Conservation (phyloP, 495 filamentous ascomycete species). For the Schizothecium vesticola region DNA sequence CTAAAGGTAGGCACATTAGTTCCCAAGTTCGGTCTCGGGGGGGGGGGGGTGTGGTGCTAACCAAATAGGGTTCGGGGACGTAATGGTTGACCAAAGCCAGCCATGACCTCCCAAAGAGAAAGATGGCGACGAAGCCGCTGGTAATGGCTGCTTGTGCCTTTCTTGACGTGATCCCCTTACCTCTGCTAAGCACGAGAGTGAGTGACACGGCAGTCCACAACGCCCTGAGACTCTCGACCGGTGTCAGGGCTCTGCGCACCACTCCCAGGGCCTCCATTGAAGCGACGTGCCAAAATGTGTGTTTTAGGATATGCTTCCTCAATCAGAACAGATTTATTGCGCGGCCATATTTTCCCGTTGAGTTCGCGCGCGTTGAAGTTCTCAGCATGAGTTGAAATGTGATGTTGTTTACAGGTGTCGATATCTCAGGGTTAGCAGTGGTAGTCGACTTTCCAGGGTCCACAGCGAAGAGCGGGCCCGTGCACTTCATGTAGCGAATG, state of each 20-base stretch:
- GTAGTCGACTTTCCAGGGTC: neutral
- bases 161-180: neutral
- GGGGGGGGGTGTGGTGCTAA: constrained; percentile 26
- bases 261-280: neutral
- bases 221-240: neutral
- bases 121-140: constrained; percentile 14
- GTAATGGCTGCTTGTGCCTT: neutral
- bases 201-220: neutral
- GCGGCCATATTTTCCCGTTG: neutral
- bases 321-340: neutral
- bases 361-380: neutral
- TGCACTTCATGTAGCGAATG: neutral
- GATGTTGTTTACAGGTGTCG: neutral
- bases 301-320: neutral
- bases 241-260: neutral
- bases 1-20: constrained; percentile 35
- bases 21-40: neutral
- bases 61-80: constrained; percentile 79
- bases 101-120: constrained; percentile 23
- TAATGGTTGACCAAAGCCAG: constrained; percentile 36
- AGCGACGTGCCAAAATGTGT: neutral
- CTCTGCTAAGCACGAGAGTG: neutral
- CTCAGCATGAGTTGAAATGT: neutral
- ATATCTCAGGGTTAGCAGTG: neutral
- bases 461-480: neutral